phyloP scores from a whole-genome alignment of 2,329 filamentous ascomycete genomes.

The Epicoccum nigrum region DNA sequence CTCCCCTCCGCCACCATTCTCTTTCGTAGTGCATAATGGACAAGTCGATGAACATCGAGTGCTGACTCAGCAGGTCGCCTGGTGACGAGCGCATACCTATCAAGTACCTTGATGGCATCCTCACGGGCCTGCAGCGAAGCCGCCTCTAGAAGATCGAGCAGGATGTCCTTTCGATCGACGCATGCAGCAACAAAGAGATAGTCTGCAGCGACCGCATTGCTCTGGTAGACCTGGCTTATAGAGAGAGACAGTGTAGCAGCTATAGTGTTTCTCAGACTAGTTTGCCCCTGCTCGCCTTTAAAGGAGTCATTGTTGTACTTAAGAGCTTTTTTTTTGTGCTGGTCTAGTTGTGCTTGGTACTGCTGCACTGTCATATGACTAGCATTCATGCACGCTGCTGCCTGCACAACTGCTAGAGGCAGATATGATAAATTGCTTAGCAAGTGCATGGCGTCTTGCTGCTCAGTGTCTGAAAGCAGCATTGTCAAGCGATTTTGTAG shows the following conservation, averaged over 20 bases:
- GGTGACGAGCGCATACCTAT: slow-evolving; percentile 21
- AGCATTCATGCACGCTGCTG: slow-evolving; percentile 21
- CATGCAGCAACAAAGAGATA: slow-evolving; percentile 50
- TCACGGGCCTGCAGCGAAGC: slow-evolving; percentile 13
- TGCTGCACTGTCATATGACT: slow-evolving; percentile 16
- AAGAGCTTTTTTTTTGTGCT: slow-evolving; percentile 37
- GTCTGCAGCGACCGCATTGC: slow-evolving; percentile 42
- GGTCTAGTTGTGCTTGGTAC: slow-evolving; percentile 20
- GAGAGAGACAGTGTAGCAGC: slow-evolving; percentile 52
- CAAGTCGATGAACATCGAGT: slow-evolving; percentile 23
- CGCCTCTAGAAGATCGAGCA: slow-evolving; percentile 24
- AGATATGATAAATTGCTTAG: slow-evolving; percentile 25
- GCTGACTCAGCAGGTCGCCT: slow-evolving; percentile 18
- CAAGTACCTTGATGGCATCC: slow-evolving; percentile 22
- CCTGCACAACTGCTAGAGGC: slow-evolving; percentile 28
- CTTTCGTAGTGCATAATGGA: slow-evolving; percentile 17
- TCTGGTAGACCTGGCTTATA: slow-evolving; percentile 38
- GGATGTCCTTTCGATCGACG: slow-evolving; percentile 37
- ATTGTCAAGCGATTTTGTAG: too few species aligned
- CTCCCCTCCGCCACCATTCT: slow-evolving; percentile 9
- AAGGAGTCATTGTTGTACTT: slow-evolving; percentile 46
- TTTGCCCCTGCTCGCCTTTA: slow-evolving; percentile 15
- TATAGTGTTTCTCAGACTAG: slow-evolving; percentile 46
- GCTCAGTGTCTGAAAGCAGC: slow-evolving; percentile 10
- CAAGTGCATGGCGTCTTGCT: slow-evolving; percentile 11